Conservation (phyloP, 2,329 filamentous ascomycete genomes). For the Neoscytalidium dimidiatum region DNA sequence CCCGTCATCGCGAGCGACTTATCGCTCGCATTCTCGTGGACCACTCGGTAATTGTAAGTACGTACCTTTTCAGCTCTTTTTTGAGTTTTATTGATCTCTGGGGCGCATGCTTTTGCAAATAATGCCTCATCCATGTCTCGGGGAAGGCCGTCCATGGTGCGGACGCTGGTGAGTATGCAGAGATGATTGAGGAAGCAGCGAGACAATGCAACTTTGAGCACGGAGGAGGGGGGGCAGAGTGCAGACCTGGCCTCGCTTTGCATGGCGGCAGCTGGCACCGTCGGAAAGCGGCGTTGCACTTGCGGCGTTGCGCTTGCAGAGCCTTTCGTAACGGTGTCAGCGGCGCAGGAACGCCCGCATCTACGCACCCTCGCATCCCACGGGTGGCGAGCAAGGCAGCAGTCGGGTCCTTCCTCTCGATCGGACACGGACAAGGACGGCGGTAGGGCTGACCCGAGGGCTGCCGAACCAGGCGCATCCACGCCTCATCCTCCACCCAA, state of each 20-base stretch:
- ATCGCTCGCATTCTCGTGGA: not conserved
- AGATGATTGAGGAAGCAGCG: not conserved
- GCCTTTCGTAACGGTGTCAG: not conserved
- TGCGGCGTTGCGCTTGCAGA: not conserved
- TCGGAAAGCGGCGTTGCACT: too few relatives aligned
- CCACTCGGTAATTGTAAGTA: not conserved
- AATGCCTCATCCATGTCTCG: constrained; percentile 13
- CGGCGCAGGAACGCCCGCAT: not conserved
- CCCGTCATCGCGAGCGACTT: not conserved
- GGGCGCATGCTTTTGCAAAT: not conserved
- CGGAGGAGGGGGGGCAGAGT: not conserved
- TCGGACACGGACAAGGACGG: too few relatives aligned
- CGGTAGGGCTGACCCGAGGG: constrained; percentile 11
- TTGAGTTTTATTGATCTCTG: not conserved
- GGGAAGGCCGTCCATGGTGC: not conserved
- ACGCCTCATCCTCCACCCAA: not conserved
- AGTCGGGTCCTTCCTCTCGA: too few relatives aligned
- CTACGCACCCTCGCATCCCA: not conserved
- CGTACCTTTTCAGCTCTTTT: not conserved
- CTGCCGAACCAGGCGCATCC: not conserved
- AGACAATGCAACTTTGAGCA: not conserved
- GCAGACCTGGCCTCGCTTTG: too few relatives aligned
- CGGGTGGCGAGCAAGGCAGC: constrained; percentile 3
- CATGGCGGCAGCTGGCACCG: too few relatives aligned
- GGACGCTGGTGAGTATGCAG: not conserved